Evolutionary conservation across 345 rosid genomes (phyloP).

Genomic region (Bruguiera sexangula): DNA sequence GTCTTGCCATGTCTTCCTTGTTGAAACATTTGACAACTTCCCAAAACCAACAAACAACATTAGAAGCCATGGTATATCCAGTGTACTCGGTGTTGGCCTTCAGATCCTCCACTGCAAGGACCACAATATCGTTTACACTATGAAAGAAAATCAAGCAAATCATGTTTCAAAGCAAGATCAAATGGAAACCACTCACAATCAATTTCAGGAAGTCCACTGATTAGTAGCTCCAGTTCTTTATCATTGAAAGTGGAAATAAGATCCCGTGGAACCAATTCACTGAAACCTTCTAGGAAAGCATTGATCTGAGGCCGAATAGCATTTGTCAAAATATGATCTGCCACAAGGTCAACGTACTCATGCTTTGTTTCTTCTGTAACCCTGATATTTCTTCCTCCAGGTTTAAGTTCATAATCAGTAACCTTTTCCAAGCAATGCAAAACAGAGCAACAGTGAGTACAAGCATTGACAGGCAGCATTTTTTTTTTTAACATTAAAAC

Average conservation of each 20-base stretch:
- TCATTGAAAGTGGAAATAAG: slow-evolving; percentile 90
- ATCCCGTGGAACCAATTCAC: slow-evolving; percentile 70
- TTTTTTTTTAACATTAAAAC: background rate
- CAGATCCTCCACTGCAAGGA: slow-evolving; percentile 75
- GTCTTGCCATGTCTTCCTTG: slow-evolving; percentile 95
- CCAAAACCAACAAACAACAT: slow-evolving; percentile 95
- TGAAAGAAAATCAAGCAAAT: slow-evolving; percentile 12
- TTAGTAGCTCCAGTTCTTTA: slow-evolving; percentile 98
- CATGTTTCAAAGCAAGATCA: slow-evolving; percentile 2
- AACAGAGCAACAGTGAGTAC: slow-evolving; percentile 4
- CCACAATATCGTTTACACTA: slow-evolving; percentile 6
- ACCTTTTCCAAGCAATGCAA: slow-evolving; percentile 50
- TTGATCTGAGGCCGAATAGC: slow-evolving; percentile 95
- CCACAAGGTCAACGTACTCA: slow-evolving; percentile 97
- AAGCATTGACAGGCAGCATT: background rate
- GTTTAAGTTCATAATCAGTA: slow-evolving; percentile 94
- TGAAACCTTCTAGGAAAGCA: slow-evolving; percentile 84
- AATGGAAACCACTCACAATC: slow-evolving; percentile 59
- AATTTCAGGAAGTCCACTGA: slow-evolving; percentile 99
- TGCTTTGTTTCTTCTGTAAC: slow-evolving; percentile 97
- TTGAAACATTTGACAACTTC: slow-evolving; percentile 82
- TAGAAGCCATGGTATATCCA: slow-evolving; percentile 78
- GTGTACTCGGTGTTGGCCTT: slow-evolving; percentile 82
- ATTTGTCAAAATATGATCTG: slow-evolving; percentile 89
- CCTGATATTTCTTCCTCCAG: slow-evolving; percentile 91